Evolutionary conservation across 2,329 filamentous ascomycete genomes (phyloP), one percentile per base, ranked within the genome.

Genomic region (Colletotrichum sp.): DNA sequence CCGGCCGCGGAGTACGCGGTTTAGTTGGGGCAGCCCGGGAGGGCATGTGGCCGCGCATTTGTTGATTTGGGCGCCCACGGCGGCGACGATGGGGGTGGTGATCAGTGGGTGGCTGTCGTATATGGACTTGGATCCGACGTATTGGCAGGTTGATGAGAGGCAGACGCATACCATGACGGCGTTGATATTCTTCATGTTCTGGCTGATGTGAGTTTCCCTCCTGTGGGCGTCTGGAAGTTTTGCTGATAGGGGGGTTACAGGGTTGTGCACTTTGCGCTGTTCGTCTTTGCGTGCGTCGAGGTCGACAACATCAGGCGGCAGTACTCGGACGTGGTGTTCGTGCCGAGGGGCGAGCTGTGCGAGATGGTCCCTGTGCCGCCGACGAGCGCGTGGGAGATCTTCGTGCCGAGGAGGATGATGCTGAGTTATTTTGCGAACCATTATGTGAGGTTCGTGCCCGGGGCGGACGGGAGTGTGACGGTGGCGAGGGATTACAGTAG

Each of bases 371-470:
- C 76, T 3, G 70, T 77, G 67, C 76, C 76, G 66, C 76, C 77
- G 32, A 67, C 77, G 59, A 73, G 69, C 34, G 69, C 76, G 63
- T 62, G 49, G 69, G 76, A 77, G 52, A 60, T 76, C 8, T 73
- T 78, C 30, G 34, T 55, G 8, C 64, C 72, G 39, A 49, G 65
- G 59, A 68, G 44, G 76, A 62, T 78, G 66, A 57, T 28, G 36
- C 64, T 77, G 3, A 75, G 72, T 4, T 77, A 68, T 26, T 77
- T 75, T 24, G 77, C 76, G 44, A 77, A 77, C 44, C 77, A 77
- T 32, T 78, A 76, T 44, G 77, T 78, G 32, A 66, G 77, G 8
- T 77, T 74, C 15, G 72, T 76, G 52, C 67, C 76, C 7, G 72
- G 66, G 2, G 76, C 66, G 32, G 68, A 78, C 72, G 77, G 77